phyloP scores from a whole-genome alignment of 345 rosid genomes.

The Hirschfeldia incana region DNA sequence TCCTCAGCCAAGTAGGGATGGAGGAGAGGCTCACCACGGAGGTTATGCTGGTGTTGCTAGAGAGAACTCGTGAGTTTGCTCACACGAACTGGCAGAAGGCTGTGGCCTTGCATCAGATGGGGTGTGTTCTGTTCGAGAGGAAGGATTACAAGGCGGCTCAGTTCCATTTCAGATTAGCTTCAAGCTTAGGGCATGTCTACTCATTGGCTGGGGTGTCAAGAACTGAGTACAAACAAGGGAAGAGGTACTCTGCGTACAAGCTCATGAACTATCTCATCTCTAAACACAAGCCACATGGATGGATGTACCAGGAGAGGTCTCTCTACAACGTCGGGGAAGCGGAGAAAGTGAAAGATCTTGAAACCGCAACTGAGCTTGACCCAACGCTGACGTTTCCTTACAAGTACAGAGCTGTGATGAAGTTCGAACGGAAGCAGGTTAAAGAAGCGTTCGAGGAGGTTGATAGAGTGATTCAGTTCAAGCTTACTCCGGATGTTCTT shows the following conservation, averaged over 20 bases:
- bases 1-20: constrained; percentile 81
- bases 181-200: constrained; percentile 76
- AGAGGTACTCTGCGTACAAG: constrained; percentile 63
- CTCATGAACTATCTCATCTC: constrained; percentile 63
- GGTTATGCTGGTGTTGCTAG: constrained; percentile 54
- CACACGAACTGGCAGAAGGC: constrained; percentile 71
- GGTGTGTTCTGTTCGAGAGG: constrained; percentile 70
- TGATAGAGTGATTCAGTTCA: constrained; percentile 64
- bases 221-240: constrained; percentile 74
- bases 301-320: constrained; percentile 96
- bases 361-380: constrained; percentile 76
- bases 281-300: constrained; percentile 66
- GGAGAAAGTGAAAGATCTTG: constrained; percentile 64
- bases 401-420: constrained; percentile 72
- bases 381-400: constrained; percentile 80
- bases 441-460: constrained; percentile 71
- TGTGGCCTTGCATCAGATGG: constrained; percentile 76
- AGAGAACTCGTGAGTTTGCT: constrained; percentile 68
- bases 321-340: constrained; percentile 58
- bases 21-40: constrained; percentile 53
- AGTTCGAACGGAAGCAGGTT: constrained; percentile 57
- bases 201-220: constrained; percentile 82
- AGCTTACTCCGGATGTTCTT: constrained; percentile 72
- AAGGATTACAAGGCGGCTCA: constrained; percentile 60
- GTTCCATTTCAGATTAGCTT: constrained; percentile 65